A percentile compares a stretch with the other conserved stretches of the same genome.
phyloP scores from a whole-genome alignment of 2,329 filamentous ascomycete species.

The Delphinella strobiligena region DNA sequence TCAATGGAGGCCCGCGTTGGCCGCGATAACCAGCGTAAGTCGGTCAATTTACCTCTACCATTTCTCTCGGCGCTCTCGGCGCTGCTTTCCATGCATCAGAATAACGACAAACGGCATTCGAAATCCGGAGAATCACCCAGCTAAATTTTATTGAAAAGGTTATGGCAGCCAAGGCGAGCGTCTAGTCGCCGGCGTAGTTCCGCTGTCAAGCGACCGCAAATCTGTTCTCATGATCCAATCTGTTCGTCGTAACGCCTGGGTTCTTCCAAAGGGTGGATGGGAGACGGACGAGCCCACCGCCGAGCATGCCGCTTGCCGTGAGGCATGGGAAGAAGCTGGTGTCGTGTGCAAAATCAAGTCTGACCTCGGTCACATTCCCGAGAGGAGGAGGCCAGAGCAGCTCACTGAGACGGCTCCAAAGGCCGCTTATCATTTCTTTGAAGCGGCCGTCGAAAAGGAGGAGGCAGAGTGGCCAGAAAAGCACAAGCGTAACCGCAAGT shows the following conservation, averaged over 20 bases:
- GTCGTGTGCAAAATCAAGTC: slow-evolving; percentile 74
- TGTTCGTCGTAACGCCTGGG: slow-evolving; percentile 82
- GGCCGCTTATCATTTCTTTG: slow-evolving; percentile 68
- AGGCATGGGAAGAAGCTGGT: slow-evolving; percentile 97
- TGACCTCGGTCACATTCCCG: slow-evolving; percentile 76
- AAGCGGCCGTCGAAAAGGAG: slow-evolving; percentile 78
- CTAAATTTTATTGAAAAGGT: slow-evolving; percentile 43
- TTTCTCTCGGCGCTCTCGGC: too few relatives aligned
- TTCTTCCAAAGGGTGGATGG: slow-evolving; percentile 95
- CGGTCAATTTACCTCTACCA: too few relatives aligned
- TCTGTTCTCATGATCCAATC: slow-evolving; percentile 91
- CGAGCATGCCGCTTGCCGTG: slow-evolving; percentile 69
- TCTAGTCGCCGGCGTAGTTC: slow-evolving; percentile 88
- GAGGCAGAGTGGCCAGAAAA: slow-evolving; percentile 85
- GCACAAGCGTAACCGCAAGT: slow-evolving; percentile 79
- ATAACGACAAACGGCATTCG: too few relatives aligned
- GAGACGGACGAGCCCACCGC: slow-evolving; percentile 84
- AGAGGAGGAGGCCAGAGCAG: slow-evolving; percentile 52
- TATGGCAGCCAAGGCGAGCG: slow-evolving; percentile 88
- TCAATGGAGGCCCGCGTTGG: slow-evolving; percentile 58
- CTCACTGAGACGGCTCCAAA: slow-evolving; percentile 52
- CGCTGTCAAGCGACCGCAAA: slow-evolving; percentile 72
- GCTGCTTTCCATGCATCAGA: too few relatives aligned
- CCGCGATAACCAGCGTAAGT: slow-evolving; percentile 72
- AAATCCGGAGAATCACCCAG: slow-evolving; percentile 6